Conservation (phyloP, 495 filamentous ascomycete species). For the Penicillium psychrofluorescens region DNA sequence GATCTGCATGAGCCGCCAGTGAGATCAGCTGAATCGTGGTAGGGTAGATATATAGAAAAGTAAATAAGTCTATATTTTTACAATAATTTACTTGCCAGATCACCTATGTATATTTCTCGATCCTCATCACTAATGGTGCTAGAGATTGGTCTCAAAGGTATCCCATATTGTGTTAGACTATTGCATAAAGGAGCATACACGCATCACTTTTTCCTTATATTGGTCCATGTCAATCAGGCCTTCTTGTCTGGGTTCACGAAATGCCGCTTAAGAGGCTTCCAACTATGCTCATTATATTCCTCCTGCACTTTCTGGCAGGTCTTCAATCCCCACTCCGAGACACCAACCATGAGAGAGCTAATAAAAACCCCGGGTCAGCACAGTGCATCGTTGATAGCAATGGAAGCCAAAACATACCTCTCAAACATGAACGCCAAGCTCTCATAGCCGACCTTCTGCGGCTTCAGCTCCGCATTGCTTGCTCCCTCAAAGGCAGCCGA, state of each 20-base stretch:
- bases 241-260: slow-evolving; percentile 57
- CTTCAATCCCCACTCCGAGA: slow-evolving; percentile 85
- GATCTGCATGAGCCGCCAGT: too few relatives aligned
- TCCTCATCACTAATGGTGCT: neutral
- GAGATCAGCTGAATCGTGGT: too few relatives aligned
- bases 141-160: too few relatives aligned
- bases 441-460: slow-evolving; percentile 52
- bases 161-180: neutral
- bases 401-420: slow-evolving; percentile 28
- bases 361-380: neutral
- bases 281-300: slow-evolving; percentile 79
- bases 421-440: slow-evolving; percentile 68
- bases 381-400: too few relatives aligned
- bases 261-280: slow-evolving; percentile 69
- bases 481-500: slow-evolving; percentile 50
- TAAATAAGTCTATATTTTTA: too few relatives aligned
- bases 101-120: neutral
- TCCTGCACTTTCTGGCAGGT: slow-evolving; percentile 78
- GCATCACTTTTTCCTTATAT: neutral
- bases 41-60: too few relatives aligned
- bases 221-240: neutral
- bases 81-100: too few relatives aligned
- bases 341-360: slow-evolving; percentile 78
- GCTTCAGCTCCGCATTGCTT: slow-evolving; percentile 49
- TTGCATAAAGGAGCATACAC: slow-evolving; percentile 5